Conservation (phyloP, 345 rosid species). For the Limnanthes douglasii region DNA sequence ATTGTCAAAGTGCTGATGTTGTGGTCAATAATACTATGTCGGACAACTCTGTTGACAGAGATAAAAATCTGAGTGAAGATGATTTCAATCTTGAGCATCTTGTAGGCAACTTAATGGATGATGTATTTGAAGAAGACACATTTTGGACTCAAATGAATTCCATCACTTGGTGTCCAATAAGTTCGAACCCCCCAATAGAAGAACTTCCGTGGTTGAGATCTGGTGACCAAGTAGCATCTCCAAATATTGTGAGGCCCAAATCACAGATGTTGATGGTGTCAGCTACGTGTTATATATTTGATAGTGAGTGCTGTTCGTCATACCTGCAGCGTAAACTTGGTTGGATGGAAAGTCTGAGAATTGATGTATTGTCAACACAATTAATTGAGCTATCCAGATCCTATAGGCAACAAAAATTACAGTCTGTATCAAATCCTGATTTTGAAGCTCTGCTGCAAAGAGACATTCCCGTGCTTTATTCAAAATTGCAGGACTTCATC, state of each 20-base stretch:
- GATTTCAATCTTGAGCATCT: constrained; percentile 24
- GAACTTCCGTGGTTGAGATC: constrained; percentile 84
- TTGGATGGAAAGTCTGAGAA: constrained; percentile 46
- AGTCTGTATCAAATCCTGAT: constrained; percentile 27
- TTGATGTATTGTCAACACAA: constrained; percentile 45
- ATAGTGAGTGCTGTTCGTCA: constrained; percentile 42
- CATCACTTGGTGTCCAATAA: constrained; percentile 81
- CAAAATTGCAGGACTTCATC: constrained; percentile 43
- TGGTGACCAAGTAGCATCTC: constrained; percentile 41
- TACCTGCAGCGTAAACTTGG: constrained; percentile 71
- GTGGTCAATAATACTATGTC: constrained; percentile 8
- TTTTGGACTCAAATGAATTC: constrained; percentile 79
- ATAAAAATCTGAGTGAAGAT: constrained; percentile 16
- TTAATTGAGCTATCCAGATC: constrained; percentile 61
- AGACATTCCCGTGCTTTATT: constrained; percentile 52
- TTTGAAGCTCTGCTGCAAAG: constrained; percentile 41
- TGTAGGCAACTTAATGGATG: constrained; percentile 28
- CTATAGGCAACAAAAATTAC: constrained; percentile 34
- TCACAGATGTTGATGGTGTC: constrained; percentile 80
- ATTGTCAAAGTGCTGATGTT: too few species aligned
- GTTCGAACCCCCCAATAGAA: constrained; percentile 44
- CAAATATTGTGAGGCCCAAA: constrained; percentile 67
- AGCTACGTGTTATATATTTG: constrained; percentile 55
- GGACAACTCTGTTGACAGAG: constrained; percentile 15
- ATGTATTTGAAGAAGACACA: constrained; percentile 51